Percentiles rank a stretch among this genome's conserved stretches.
Conservation (phyloP, 2,329 filamentous ascomycete genomes). For the Clonostachys rhizophaga region DNA sequence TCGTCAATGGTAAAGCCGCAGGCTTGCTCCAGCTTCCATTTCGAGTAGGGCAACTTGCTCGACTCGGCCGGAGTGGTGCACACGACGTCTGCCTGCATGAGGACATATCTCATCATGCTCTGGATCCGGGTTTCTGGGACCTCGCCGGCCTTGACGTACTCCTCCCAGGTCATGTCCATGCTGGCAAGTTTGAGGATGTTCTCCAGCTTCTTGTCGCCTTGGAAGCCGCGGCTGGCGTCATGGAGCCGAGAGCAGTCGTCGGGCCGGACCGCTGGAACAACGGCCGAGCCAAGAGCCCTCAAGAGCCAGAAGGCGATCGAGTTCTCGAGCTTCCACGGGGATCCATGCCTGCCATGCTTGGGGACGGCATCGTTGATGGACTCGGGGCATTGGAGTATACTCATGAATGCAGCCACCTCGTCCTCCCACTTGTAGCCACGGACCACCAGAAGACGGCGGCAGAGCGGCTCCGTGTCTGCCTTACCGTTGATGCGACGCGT, state of each 20-base stretch:
- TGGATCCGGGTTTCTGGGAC: not conserved
- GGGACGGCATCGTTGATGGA: not conserved
- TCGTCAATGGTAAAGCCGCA: conserved; percentile 11
- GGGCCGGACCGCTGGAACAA: not conserved
- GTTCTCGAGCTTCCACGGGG: conserved; percentile 2
- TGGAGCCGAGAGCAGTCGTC: not conserved
- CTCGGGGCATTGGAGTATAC: not conserved
- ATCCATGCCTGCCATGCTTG: not conserved
- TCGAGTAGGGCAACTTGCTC: not conserved
- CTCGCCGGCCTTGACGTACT: not conserved
- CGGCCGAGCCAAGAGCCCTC: not conserved
- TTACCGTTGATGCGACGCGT: not conserved
- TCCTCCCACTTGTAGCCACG: not conserved
- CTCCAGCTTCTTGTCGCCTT: too few relatives aligned
- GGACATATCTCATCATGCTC: not conserved
- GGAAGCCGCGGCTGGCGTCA: too few relatives aligned
- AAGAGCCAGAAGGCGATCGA: conserved; percentile 3
- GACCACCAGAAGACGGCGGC: not conserved
- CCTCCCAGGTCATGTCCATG: too few relatives aligned
- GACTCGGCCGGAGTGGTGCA: not conserved
- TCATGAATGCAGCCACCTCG: not conserved
- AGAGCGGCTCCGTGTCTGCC: not conserved
- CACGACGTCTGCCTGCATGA: not conserved
- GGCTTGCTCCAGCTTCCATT: not conserved
- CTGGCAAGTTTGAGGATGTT: too few relatives aligned